Conservation (phyloP, 2,329 filamentous ascomycete species). For the Colletotrichum truncatum region DNA sequence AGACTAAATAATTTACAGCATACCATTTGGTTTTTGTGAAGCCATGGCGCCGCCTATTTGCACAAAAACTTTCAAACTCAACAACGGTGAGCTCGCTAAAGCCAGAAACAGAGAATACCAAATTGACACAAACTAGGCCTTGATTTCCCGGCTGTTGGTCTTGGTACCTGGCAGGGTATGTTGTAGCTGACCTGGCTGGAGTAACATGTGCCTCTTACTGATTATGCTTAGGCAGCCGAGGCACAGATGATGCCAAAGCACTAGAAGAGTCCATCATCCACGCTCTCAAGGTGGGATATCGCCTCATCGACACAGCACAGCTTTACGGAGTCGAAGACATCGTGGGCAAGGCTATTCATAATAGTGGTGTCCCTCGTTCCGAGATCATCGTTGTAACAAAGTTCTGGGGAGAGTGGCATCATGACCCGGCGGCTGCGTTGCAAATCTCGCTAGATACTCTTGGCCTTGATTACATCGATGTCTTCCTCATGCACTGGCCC, state of each 20-base stretch:
- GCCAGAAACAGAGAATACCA: background rate
- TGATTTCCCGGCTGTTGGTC: conserved; percentile 34
- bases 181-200: background rate
- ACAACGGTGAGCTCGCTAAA: conserved; percentile 13
- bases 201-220: background rate
- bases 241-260: conserved; percentile 32
- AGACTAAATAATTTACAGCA: background rate
- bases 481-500: conserved; percentile 48
- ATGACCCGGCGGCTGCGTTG: conserved; percentile 38
- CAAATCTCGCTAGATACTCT: conserved; percentile 38
- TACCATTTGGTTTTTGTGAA: background rate
- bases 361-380: conserved; percentile 42
- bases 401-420: conserved; percentile 45
- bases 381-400: conserved; percentile 60
- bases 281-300: conserved; percentile 41
- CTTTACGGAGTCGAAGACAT: conserved; percentile 38
- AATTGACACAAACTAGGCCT: conserved; percentile 3
- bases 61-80: conserved; percentile 31
- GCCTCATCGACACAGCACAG: conserved; percentile 38
- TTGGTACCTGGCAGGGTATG: conserved; percentile 38
- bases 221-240: conserved; percentile 13
- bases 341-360: conserved; percentile 42
- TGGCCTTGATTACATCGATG: conserved; percentile 42
- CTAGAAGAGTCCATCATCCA: conserved; percentile 41
- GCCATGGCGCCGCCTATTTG: conserved; percentile 27